Evolutionary conservation across 345 rosid species (phyloP).

Genomic region (Rhodomyrtus tomentosa): DNA sequence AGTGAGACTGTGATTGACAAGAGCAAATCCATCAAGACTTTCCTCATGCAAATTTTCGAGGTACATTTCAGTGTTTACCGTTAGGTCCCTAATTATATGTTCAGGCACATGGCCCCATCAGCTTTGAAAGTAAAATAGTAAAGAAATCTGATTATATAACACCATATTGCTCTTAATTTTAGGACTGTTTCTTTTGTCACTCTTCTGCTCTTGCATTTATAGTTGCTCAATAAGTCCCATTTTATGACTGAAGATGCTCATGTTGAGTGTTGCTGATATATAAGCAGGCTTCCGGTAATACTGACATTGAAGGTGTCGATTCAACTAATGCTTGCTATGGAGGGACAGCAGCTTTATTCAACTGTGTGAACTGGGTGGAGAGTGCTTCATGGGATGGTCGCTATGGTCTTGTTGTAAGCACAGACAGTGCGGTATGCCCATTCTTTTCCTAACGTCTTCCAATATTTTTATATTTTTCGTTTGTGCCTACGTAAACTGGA

Average conservation of each 20-base stretch:
- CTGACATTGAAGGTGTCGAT: slow-evolving; percentile 98
- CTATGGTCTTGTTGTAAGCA: slow-evolving; percentile 89
- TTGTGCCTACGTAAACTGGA: not conserved
- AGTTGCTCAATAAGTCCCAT: not conserved
- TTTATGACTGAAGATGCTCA: not conserved
- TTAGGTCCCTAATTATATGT: not conserved
- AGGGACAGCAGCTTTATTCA: slow-evolving; percentile 95
- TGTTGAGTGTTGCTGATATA: slow-evolving; percentile 2
- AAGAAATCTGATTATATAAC: not conserved
- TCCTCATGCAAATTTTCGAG: slow-evolving; percentile 98
- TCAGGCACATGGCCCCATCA: not conserved
- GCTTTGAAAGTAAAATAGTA: not conserved
- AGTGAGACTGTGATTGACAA: slow-evolving; percentile 99
- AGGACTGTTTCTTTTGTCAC: not conserved
- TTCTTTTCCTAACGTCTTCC: not conserved
- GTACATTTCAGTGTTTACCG: slow-evolving; percentile 14
- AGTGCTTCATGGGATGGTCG: slow-evolving; percentile 99
- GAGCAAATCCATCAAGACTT: slow-evolving; percentile 98
- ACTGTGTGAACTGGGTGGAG: slow-evolving; percentile 99
- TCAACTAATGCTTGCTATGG: slow-evolving; percentile 98
- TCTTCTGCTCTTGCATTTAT: not conserved
- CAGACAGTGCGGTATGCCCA: slow-evolving; percentile 91
- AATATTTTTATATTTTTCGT: not conserved
- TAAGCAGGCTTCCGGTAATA: slow-evolving; percentile 81
- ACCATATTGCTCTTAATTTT: not conserved